Percentiles rank a stretch among this genome's conserved stretches.
These are phyloP conservation scores for Musa itinerans DNA, from an alignment of 176 grass and related monocot genomes.

Conservation along the genomic window DNA sequence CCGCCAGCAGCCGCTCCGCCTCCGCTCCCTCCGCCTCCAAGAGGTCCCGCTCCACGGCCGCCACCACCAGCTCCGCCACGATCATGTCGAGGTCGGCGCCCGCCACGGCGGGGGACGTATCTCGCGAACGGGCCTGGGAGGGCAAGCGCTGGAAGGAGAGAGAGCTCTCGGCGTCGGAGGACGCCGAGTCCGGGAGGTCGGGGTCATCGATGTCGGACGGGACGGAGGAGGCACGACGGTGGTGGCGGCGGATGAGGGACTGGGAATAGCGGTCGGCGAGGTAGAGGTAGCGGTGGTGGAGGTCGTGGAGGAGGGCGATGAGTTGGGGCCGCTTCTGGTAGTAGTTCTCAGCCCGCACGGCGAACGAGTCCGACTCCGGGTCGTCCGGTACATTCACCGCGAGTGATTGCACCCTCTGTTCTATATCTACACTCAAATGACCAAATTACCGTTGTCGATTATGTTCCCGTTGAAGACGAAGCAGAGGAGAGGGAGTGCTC, in stretches of 20 bases:
- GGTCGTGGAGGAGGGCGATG: conserved; percentile 59
- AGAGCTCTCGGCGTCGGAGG: conserved; percentile 67
- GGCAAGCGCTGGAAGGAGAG: conserved; percentile 50
- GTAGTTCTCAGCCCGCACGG: conserved; percentile 63
- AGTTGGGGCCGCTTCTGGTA: conserved; percentile 77
- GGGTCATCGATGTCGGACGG: conserved; percentile 18
- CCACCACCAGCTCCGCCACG: conserved; percentile 50
- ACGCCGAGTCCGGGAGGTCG: conserved; percentile 32
- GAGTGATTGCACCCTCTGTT: conserved; percentile 58
- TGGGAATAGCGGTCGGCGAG: conserved; percentile 78
- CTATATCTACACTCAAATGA: conserved; percentile 43
- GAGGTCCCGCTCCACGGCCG: conserved; percentile 41
- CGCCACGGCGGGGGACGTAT: neutral
- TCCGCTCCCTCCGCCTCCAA: conserved; percentile 40
- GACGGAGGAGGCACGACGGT: neutral
- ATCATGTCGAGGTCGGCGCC: conserved; percentile 22
- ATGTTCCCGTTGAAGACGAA: neutral
- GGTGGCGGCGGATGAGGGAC: conserved; percentile 18
- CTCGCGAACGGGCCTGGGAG: neutral
- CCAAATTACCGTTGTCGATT: neutral
- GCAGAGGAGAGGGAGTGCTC: neutral
- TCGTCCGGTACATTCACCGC: conserved; percentile 42
- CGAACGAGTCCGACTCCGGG: conserved; percentile 57
- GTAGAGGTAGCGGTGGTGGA: conserved; percentile 84
- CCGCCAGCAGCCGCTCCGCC: conserved; percentile 19